Evolutionary conservation across 257 asterid genomes (phyloP).

Genomic region (Ilex asprella): DNA sequence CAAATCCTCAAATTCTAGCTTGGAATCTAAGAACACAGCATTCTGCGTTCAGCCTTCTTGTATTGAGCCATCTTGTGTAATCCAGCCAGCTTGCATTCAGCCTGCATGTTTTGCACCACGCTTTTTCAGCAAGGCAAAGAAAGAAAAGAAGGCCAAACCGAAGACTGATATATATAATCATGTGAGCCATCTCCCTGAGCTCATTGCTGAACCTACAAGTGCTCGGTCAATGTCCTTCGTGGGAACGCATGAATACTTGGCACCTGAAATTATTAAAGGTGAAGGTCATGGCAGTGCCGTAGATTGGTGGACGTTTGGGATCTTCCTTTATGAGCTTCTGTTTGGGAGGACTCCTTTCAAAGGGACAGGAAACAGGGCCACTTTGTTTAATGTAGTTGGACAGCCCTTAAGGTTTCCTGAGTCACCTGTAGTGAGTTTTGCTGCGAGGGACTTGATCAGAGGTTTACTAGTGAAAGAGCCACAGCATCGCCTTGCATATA

Average conservation of each 20-base stretch:
- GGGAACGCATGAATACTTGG: constrained; percentile 62
- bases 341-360: constrained; percentile 60
- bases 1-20: constrained; percentile 30
- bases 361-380: constrained; percentile 55
- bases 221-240: constrained; percentile 73
- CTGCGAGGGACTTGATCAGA: constrained; percentile 59
- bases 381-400: constrained; percentile 61
- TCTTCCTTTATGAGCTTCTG: constrained; percentile 51
- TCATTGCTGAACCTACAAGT: constrained; percentile 56
- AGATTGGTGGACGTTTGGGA: constrained; percentile 70
- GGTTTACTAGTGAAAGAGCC: constrained; percentile 63
- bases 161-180: constrained; percentile 33
- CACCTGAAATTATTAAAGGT: constrained; percentile 58
- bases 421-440: constrained; percentile 51
- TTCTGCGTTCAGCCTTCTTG: constrained; percentile 44
- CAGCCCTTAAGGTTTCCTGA: constrained; percentile 59
- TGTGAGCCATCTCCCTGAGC: constrained; percentile 49
- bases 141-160: constrained; percentile 41
- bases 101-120: constrained; percentile 56
- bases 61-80: constrained; percentile 45
- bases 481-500: constrained; percentile 56
- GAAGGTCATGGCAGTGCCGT: constrained; percentile 74
- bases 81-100: constrained; percentile 50
- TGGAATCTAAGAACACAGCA: constrained; percentile 36
- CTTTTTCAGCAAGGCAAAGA: constrained; percentile 39